These are phyloP conservation scores for Cutaneotrichosporon spelunceum DNA, from an alignment of 1,284 basidiomycete species.

Conservation along the genomic window DNA sequence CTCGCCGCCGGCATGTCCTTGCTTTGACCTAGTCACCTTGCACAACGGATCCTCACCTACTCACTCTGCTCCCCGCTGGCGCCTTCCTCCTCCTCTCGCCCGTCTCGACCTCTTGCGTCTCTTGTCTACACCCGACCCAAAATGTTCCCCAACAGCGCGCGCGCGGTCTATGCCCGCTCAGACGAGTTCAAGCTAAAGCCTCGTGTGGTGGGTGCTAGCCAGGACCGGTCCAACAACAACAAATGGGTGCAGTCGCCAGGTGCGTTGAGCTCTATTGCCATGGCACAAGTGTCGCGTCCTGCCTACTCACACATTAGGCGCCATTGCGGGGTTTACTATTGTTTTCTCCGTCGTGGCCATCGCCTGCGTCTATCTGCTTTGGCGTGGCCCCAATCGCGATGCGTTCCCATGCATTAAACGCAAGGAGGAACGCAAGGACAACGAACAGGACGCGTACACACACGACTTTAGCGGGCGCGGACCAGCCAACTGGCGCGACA, in stretches of 20 bases:
- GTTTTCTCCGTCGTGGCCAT: constrained; percentile 14
- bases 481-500: constrained; percentile 5
- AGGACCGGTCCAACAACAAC: not conserved
- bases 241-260: constrained; percentile 9
- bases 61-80: not conserved
- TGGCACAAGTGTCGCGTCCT: not conserved
- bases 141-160: not conserved
- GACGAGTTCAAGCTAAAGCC: not conserved
- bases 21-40: not conserved
- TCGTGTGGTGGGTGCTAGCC: not conserved
- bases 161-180: not conserved
- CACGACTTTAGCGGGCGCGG: not conserved
- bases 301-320: not conserved
- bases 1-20: not conserved
- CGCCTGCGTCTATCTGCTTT: constrained; percentile 21
- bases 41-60: not conserved
- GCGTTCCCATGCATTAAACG: constrained; percentile 12
- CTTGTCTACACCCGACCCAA: not conserved
- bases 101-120: not conserved
- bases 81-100: not conserved
- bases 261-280: not conserved
- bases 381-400: constrained; percentile 16
- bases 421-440: not conserved
- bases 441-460: not conserved
- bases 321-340: constrained; percentile 9